phyloP scores from a whole-genome alignment of 2,329 filamentous ascomycete species.

The Colletotrichum salicis region DNA sequence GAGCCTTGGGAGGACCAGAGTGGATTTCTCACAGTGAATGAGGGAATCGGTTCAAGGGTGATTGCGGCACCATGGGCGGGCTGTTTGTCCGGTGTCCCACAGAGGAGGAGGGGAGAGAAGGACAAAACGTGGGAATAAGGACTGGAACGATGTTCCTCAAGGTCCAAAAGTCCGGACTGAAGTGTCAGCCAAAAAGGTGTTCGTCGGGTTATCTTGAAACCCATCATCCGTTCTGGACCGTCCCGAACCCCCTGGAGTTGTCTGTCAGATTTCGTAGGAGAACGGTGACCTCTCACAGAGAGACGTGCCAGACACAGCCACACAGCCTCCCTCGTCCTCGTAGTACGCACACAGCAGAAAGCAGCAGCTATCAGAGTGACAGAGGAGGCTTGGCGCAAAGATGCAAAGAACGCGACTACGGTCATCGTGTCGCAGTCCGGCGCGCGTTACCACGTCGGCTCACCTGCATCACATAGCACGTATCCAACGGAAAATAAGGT shows the following conservation, averaged over 20 bases:
- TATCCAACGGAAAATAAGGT: constrained; percentile 12
- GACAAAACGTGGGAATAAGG: not conserved
- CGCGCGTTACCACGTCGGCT: not conserved
- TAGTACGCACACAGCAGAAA: no score
- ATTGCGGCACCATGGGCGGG: not conserved
- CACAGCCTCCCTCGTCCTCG: not conserved
- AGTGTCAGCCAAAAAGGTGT: not conserved
- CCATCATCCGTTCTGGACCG: not conserved
- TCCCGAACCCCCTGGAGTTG: not conserved
- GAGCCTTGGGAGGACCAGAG: not conserved
- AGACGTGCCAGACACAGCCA: not conserved
- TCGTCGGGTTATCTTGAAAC: constrained; percentile 5
- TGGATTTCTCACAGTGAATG: not conserved
- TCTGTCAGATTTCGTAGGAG: not conserved
- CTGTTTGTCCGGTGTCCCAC: not conserved
- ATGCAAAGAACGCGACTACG: not conserved
- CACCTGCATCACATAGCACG: not conserved
- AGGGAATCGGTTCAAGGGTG: constrained; percentile 1
- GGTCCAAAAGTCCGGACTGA: not conserved
- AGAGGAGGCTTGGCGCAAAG: not conserved
- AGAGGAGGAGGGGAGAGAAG: not conserved
- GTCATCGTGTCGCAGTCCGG: not conserved
- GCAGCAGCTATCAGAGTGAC: not conserved
- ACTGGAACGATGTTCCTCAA: not conserved
- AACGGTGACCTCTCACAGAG: not conserved